Evolutionary conservation across 2,329 filamentous ascomycete species (phyloP).

Genomic region (Moelleriella libera): DNA sequence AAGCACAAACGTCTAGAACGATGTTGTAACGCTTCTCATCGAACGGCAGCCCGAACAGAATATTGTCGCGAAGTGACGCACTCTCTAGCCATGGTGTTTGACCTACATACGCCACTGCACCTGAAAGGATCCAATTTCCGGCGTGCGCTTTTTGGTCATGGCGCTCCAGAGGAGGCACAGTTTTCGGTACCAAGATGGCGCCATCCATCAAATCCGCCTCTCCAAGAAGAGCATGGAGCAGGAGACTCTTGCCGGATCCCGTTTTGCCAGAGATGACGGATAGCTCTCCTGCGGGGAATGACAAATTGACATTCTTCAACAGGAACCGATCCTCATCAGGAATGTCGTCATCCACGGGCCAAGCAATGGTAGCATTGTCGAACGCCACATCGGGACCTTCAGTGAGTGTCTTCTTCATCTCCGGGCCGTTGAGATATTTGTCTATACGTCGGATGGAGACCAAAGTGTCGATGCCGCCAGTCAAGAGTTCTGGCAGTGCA

Average conservation of each 20-base stretch:
- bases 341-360: constrained; percentile 52
- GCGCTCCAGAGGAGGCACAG: constrained; percentile 36
- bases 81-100: constrained; percentile 83
- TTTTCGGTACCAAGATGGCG: constrained; percentile 37
- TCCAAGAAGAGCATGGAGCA: constrained; percentile 60
- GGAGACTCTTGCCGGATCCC: constrained; percentile 62
- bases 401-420: constrained; percentile 40
- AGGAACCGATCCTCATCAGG: constrained; percentile 47
- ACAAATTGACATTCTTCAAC: constrained; percentile 47
- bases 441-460: constrained; percentile 63
- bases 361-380: constrained; percentile 54
- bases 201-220: constrained; percentile 59
- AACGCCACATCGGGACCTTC: constrained; percentile 49
- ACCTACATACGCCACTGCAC: constrained; percentile 59
- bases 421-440: constrained; percentile 52
- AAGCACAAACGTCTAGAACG: constrained; percentile 57
- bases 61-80: constrained; percentile 63
- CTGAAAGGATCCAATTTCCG: constrained; percentile 54
- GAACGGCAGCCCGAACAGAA: constrained; percentile 60
- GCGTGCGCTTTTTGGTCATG: constrained; percentile 48
- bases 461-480: constrained; percentile 55
- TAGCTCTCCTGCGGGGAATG: constrained; percentile 54
- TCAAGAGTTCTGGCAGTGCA: constrained; percentile 58
- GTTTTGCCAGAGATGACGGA: constrained; percentile 67
- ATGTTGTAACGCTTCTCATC: constrained; percentile 55